Evolutionary conservation across 1,139 yeast species (phyloP), one percentile per base, ranked within the genome.

Genomic region (Candida pseudoviswanathii): DNA sequence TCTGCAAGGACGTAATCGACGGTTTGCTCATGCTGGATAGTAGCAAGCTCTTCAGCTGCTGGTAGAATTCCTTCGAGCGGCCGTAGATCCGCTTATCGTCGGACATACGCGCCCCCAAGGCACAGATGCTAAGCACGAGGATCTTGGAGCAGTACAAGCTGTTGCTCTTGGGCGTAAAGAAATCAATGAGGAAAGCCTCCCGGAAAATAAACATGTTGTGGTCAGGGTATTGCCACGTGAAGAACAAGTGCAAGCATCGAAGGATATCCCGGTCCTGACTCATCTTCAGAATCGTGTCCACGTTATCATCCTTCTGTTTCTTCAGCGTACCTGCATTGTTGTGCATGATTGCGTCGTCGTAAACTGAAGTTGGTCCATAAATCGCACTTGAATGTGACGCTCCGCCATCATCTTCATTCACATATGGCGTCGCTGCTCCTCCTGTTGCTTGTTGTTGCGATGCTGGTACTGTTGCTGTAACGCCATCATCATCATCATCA

Each of bases 201-300:
- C 89, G 66, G 57, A 82, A 84, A 21, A 84, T 74, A 57, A 83
- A 84, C 72, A 82, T 75, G 58, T 81, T 81, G 56, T 81, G 80
- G 51, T 82, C 86, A 2, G 88, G 87, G 54, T 84, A 84, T 52
- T 82, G 79, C 86, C 86, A 83, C 30, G 78, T 77, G 61, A 84
- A 84, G 59, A 84, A 84, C 36, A 80, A 67, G 48, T 81, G 77
- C 36, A 84, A 62, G 53, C 85, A 80, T 44, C 76, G 73, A 31
- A 81, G 60, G 51, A 81, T 71, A 48, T 68, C 80, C 2, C 71
- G 70, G 54, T 74, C 75, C 39, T 67, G 67, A 54, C 72, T 72
- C 49, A 75, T 38, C 39, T 47, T 33, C 39, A 49, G 39, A 25
- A 56, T 54, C 27, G 46, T 34, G 11, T 48, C 33, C 3, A 51